Evolutionary conservation across 1,284 basidiomycete genomes (phyloP), one percentile per base, ranked within the genome.

Genomic region (Trichosporon sp.): DNA sequence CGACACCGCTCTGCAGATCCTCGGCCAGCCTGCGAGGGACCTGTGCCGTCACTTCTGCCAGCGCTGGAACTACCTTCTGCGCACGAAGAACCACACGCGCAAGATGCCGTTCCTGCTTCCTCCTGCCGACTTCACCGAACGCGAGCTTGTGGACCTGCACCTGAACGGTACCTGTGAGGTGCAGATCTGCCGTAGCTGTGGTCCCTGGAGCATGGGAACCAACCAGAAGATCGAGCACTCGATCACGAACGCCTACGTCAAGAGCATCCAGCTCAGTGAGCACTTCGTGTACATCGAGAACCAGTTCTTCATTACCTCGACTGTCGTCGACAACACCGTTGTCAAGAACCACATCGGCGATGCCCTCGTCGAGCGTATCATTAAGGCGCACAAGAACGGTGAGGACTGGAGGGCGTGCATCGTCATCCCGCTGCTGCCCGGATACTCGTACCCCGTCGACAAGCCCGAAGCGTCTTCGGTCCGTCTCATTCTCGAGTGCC

Each of bases 301-400:
- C 80, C 96, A 99, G 83, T 99, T 98, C 86, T 99, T 99, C 85
- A 95, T 99, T 79, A 93, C 95, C 0, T 97, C 93, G 26, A 98
- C 96, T 0, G 86, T 90, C 1, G 90, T 96, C 32, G 92, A 92
- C 76, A 94, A 94, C 71, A 90, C 93, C 51, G 88, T 89, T 77
- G 88, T 99, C 66, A 94, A 96, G 85, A 99, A 99, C 84, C 88
- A 89, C 59, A 97, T 99, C 68, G 96, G 96, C 31, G 93, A 98
- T 80, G 95, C 96, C 1, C 87, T 99, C 19, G 94, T 98, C 7
- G 89, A 91, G 76, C 90, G 96, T 11, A 96, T 97, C 78, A 91
- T 98, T 71, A 89, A 91, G 4, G 97, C 97, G 0, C 91, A 97
- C 80, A 87, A 87, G 32, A 92, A 96, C 76, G 86, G 89, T 2